Base-by-base conservation (phyloP, 2,329 filamentous ascomycete genomes). In the Apiospora saccharicola region DNA sequence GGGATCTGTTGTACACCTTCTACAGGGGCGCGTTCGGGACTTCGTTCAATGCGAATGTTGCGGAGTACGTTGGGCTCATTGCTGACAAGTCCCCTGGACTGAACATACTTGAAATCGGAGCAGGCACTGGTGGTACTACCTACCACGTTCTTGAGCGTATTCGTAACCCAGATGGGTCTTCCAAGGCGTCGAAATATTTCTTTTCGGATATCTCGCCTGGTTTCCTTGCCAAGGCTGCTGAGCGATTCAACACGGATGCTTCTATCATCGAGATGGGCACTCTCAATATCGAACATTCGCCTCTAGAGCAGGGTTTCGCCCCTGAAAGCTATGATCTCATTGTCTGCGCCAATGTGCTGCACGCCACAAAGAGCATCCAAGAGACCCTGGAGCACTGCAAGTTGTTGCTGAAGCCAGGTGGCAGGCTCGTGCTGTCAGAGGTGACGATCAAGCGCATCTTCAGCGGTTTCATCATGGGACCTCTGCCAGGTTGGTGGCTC, bases 51-150 rank as follows among this genome's bases (percentile, higher is more conserved):
- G 47, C 67, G 3, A 68, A 47, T 6, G 41, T 68, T 14, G 67
- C 67, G 4, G 67, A 68, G 13, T 68, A 68, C 13, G 67, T 68
- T 14, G 67, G 67, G n/a, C 67, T 68, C 41, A 68, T 68, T n/a
- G 67, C 67, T 13, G 67, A 47, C n/a, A 68, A 68, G 41, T 68
- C 67, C 19, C 67, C 67, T 19, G 67, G 67, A 2, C 30, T 70
- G 4, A 70, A 70, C 41, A 75, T 73, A 61, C 71, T 73, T 1
- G 64, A 70, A 70, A 71, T 24, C 34, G 64, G 47, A 61, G 72
- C 46, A 47, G 67, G 67, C 2, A 70, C 68, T 7, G 68, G 68
- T 19, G 47, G 68, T 24, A 70, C 46, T 4, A 70, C 68, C 3
- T 47, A 41, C 14, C 37, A 51, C 12, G 47, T 70, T 47, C 46